These are phyloP conservation scores for Calonectria ilicicola DNA, from an alignment of 2,329 filamentous ascomycete genomes.

Conservation along the genomic window DNA sequence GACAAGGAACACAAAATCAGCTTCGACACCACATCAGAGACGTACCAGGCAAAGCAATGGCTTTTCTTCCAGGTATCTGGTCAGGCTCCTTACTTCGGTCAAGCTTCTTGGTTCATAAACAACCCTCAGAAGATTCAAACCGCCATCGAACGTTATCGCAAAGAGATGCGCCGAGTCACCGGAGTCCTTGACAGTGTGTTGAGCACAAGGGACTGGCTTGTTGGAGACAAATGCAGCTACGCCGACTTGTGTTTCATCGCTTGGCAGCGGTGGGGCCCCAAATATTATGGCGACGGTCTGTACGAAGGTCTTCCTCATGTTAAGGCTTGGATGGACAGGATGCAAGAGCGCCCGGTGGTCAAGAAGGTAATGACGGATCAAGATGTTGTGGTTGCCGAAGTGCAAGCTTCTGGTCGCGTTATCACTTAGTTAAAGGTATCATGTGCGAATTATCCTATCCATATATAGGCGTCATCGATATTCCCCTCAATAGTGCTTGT, in stretches of 20 bases:
- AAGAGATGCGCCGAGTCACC: constrained; percentile 59
- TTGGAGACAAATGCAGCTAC: constrained; percentile 56
- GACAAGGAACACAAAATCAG: constrained; percentile 30
- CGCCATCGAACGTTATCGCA: constrained; percentile 59
- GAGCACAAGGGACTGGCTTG: constrained; percentile 47
- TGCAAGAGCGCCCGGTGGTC: neutral
- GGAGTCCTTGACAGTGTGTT: constrained; percentile 58
- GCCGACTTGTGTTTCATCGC: constrained; percentile 52
- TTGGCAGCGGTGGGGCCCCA: neutral
- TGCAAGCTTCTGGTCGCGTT: neutral
- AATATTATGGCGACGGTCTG: neutral
- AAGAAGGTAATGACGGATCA: neutral
- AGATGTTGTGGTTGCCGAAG: neutral
- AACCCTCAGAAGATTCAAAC: constrained; percentile 54
- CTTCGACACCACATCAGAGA: constrained; percentile 7
- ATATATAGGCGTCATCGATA: too few species aligned
- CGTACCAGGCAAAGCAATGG: neutral
- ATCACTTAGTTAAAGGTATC: too few species aligned
- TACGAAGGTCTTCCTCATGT: neutral
- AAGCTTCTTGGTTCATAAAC: constrained; percentile 52
- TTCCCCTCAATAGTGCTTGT: neutral
- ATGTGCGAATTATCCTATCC: neutral
- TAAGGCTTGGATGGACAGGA: neutral
- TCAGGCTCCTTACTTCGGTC: constrained; percentile 59
- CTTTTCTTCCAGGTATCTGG: constrained; percentile 44